Evolutionary conservation across 345 rosid genomes (phyloP), one percentile per base, ranked within the genome.

Genomic region (Dipteronia sinensis): DNA sequence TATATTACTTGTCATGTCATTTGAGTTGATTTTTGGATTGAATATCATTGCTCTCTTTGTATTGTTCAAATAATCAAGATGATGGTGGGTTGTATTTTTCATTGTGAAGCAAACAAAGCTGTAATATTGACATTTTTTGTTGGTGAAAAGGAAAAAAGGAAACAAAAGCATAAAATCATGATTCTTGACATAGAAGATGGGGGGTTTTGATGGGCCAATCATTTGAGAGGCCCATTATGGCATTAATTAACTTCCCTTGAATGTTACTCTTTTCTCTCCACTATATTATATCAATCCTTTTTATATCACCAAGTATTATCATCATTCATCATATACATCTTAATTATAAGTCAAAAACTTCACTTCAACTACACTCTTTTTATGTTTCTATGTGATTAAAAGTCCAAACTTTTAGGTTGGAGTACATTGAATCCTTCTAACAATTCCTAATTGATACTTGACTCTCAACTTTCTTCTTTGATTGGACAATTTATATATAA

Each of bases 301-400:
- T 67, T 7, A 51, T 74, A 34, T 34, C 62, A 72, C 66, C 29
- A 56, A 11, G 42, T 67, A 8, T 10, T 6, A 72, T 20, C 62
- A 56, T 34, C 62, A 56, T 56, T 56, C 23, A 8, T 56, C 6
- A 31, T 31, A 19, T 3, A 25, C 19, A 55, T 31, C 64, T 29
- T 62, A 19, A 27, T 25, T 62, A 38, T 5, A 25, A 25, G n/a
- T 7, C n/a, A 17, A n/a, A 75, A 47, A n/a, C 82, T 71, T 83
- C 81, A 77, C 86, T 83, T 83, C 55, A 77, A 83, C 77, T 70
- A 3, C 75, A 83, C 86, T 74, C 79, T 7, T 80, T 65, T 71
- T 38, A 7, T 15, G n/a, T 27, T 75, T 76, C n/a, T 56, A 44
- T 66, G 55, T 25, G 38, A 65, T 64, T 46, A 6, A 6, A 71